A percentile compares a stretch with the other conserved stretches of the same genome.
Evolutionary conservation across 768 basidiomycete species (phyloP).

Genomic region (Amanita exitialis): DNA sequence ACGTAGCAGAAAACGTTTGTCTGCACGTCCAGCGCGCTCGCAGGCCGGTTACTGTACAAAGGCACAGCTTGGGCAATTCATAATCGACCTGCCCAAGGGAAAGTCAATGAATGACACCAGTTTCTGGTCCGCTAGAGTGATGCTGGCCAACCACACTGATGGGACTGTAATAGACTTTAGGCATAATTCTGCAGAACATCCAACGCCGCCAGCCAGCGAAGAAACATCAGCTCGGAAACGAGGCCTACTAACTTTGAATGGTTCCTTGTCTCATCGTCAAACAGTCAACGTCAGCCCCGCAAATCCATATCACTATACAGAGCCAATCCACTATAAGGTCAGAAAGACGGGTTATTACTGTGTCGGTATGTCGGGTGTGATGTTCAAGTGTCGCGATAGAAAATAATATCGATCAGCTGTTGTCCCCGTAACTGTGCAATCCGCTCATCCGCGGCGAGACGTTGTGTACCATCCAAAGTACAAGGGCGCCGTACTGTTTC

Average conservation of each 20-base stretch:
- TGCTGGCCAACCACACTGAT: constrained; percentile 31
- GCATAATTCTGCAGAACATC: constrained; percentile 53
- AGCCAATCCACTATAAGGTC: constrained; percentile 77
- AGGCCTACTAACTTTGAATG: not conserved
- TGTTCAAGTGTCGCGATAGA: not conserved
- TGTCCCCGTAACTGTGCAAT: constrained; percentile 80
- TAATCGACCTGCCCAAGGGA: constrained; percentile 61
- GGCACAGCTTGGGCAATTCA: constrained; percentile 80
- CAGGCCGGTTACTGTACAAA: constrained; percentile 58
- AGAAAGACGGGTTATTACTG: constrained; percentile 92
- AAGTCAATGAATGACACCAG: constrained; percentile 60
- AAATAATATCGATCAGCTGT: constrained; percentile 42
- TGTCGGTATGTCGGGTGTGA: constrained; percentile 51
- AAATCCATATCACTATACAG: constrained; percentile 43
- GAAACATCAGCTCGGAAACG: constrained; percentile 41
- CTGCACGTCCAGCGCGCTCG: constrained; percentile 78
- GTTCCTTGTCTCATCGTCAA: constrained; percentile 15
- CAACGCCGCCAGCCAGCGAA: constrained; percentile 35
- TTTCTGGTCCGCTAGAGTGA: constrained; percentile 82
- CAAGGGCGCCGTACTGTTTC: constrained; percentile 72
- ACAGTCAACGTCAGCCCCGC: constrained; percentile 33
- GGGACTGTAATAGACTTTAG: constrained; percentile 29
- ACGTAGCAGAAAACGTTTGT: constrained; percentile 81
- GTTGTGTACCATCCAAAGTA: constrained; percentile 68
- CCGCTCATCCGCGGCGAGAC: constrained; percentile 28